Percentiles rank a stretch among this genome's conserved stretches.
phyloP scores from a whole-genome alignment of 1,139 yeast species.

The Sugiyamaella neomexicana region DNA sequence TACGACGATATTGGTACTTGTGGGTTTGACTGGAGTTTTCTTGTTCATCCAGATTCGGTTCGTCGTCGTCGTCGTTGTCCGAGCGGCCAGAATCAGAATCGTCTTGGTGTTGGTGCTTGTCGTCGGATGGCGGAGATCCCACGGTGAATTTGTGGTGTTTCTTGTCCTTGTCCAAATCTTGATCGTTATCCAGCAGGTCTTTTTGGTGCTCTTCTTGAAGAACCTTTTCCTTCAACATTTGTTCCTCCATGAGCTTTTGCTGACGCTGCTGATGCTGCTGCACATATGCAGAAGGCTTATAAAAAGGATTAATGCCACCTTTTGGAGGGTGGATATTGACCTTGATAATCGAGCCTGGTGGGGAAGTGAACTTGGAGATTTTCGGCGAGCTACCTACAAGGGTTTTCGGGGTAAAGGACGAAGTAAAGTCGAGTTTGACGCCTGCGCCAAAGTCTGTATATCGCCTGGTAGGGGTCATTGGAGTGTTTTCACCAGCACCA shows the following conservation, averaged over 20 bases:
- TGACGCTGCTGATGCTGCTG: conserved; percentile 1
- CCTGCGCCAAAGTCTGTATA: conserved; percentile 23
- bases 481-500: conserved; percentile 16
- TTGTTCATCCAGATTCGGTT: too few relatives aligned
- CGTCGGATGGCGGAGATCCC: too few relatives aligned
- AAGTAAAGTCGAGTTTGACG: conserved; percentile 26
- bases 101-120: too few relatives aligned
- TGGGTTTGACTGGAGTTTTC: too few relatives aligned
- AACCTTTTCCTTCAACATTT: too few relatives aligned
- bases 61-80: too few relatives aligned
- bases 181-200: too few relatives aligned
- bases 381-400: conserved; percentile 14
- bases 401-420: neutral
- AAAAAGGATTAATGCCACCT: conserved; percentile 39
- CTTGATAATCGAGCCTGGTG: conserved; percentile 16
- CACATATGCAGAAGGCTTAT: conserved; percentile 39
- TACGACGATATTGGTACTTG: neutral
- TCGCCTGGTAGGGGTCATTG: conserved; percentile 23
- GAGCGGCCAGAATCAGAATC: neutral
- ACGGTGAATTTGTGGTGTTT: conserved; percentile 3
- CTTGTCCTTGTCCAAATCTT: neutral
- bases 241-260: neutral
- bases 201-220: too few relatives aligned
- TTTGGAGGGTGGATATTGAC: conserved; percentile 16
- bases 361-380: conserved; percentile 9